A percentile compares a stretch with the other conserved stretches of the same genome.
These are phyloP conservation scores for Gymnopilus junonius DNA, from an alignment of 768 basidiomycete species.

Conservation along the genomic window DNA sequence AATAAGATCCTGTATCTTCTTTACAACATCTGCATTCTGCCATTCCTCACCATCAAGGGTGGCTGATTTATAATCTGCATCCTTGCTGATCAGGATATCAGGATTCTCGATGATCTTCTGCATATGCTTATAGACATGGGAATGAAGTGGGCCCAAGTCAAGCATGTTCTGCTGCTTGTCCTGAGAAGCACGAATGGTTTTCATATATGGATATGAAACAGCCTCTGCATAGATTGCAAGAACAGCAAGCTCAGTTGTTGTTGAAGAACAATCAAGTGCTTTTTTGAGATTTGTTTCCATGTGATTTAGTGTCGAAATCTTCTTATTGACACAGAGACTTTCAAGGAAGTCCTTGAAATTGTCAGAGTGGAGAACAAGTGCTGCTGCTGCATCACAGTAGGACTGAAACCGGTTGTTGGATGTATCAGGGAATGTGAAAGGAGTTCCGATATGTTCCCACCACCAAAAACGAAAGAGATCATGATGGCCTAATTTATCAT, in stretches of 20 bases:
- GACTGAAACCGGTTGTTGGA: constrained; percentile 29
- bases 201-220: constrained; percentile 34
- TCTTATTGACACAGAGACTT: constrained; percentile 31
- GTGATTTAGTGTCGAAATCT: constrained; percentile 27
- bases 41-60: constrained; percentile 13
- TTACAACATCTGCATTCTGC: neutral
- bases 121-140: constrained; percentile 16
- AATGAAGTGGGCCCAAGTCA: constrained; percentile 30
- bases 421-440: constrained; percentile 29
- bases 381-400: constrained; percentile 26
- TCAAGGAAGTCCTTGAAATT: constrained; percentile 25
- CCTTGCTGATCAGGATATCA: constrained; percentile 5
- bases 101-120: constrained; percentile 22
- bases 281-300: constrained; percentile 17
- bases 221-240: constrained; percentile 27
- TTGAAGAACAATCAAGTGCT: constrained; percentile 30
- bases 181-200: constrained; percentile 19
- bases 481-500: constrained; percentile 41
- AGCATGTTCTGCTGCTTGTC: constrained; percentile 24
- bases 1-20: neutral
- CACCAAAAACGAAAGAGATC: constrained; percentile 24
- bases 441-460: constrained; percentile 7
- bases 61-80: neutral
- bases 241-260: constrained; percentile 32
- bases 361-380: constrained; percentile 24